Evolutionary conservation across 345 rosid species (phyloP).

Genomic region (Hirschfeldia incana): DNA sequence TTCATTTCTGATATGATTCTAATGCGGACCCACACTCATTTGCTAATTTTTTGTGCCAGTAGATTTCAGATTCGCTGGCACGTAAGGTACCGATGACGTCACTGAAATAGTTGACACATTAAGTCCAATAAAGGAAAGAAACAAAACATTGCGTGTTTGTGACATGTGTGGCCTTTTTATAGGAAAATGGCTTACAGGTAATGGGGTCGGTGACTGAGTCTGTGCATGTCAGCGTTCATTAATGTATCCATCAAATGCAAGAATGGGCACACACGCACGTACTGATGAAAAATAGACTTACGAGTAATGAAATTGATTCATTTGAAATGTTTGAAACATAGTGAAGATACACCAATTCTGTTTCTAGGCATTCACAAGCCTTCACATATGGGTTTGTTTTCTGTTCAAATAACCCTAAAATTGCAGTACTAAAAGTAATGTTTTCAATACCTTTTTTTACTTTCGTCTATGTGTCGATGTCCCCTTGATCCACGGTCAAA

Average conservation of each 20-base stretch:
- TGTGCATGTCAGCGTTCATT: conserved; percentile 8
- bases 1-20: neutral
- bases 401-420: conserved; percentile 33
- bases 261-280: neutral
- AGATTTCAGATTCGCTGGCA: conserved; percentile 11
- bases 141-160: neutral
- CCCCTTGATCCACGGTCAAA: conserved; percentile 7
- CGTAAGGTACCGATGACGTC: conserved; percentile 29
- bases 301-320: neutral
- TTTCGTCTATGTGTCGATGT: neutral
- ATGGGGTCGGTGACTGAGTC: conserved; percentile 29
- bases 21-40: neutral
- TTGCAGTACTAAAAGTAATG: conserved; percentile 28
- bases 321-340: neutral
- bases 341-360: conserved; percentile 17
- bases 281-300: neutral
- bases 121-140: neutral
- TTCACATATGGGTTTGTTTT: conserved; percentile 33
- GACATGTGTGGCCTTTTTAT: conserved; percentile 18
- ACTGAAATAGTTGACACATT: neutral
- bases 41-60: conserved; percentile 3
- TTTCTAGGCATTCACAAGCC: conserved; percentile 41
- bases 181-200: neutral
- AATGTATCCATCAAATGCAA: neutral
- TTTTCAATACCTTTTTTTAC: conserved; percentile 12